Evolutionary conservation across 2,329 filamentous ascomycete species (phyloP).

Genomic region (Dactylellina parvicollis): DNA sequence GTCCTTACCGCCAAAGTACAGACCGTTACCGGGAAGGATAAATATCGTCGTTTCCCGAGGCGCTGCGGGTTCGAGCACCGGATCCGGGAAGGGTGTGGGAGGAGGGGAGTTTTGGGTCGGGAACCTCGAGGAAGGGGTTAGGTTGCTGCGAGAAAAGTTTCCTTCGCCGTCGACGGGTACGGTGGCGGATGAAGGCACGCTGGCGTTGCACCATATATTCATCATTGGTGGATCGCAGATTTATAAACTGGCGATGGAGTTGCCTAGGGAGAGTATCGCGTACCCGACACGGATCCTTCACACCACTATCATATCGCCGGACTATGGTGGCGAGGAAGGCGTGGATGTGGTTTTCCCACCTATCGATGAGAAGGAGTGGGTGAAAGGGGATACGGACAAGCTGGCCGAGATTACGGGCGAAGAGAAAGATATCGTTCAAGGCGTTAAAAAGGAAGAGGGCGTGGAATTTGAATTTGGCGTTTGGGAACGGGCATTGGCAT

Average conservation of each 20-base stretch:
- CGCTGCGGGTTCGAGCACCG: slow-evolving; percentile 40
- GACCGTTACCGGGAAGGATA: slow-evolving; percentile 79
- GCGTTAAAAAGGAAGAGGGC: slow-evolving; percentile 71
- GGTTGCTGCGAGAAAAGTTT: slow-evolving; percentile 65
- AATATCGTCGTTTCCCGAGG: slow-evolving; percentile 81
- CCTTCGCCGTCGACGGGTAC: slow-evolving; percentile 60
- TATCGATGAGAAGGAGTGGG: slow-evolving; percentile 68
- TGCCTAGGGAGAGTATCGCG: slow-evolving; percentile 62
- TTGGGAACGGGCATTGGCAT: slow-evolving; percentile 69
- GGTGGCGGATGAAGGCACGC: slow-evolving; percentile 54
- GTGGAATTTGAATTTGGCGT: slow-evolving; percentile 77
- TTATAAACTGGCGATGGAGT: slow-evolving; percentile 75
- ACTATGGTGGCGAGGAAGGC: slow-evolving; percentile 67
- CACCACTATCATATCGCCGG: slow-evolving; percentile 73
- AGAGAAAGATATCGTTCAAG: slow-evolving; percentile 65
- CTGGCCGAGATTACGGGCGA: slow-evolving; percentile 75
- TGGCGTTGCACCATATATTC: slow-evolving; percentile 71
- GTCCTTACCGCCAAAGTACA: slow-evolving; percentile 79
- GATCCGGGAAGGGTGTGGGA: slow-evolving; percentile 41
- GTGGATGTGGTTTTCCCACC: slow-evolving; percentile 75
- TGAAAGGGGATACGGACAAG: slow-evolving; percentile 65
- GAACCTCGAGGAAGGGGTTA: slow-evolving; percentile 37
- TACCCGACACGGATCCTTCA: slow-evolving; percentile 69
- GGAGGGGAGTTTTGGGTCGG: slow-evolving; percentile 33
- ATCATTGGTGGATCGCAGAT: slow-evolving; percentile 91